Percentiles rank a stretch among this genome's conserved stretches.
Conservation (phyloP, 257 asterid genomes). For the Nemophila menziesii region DNA sequence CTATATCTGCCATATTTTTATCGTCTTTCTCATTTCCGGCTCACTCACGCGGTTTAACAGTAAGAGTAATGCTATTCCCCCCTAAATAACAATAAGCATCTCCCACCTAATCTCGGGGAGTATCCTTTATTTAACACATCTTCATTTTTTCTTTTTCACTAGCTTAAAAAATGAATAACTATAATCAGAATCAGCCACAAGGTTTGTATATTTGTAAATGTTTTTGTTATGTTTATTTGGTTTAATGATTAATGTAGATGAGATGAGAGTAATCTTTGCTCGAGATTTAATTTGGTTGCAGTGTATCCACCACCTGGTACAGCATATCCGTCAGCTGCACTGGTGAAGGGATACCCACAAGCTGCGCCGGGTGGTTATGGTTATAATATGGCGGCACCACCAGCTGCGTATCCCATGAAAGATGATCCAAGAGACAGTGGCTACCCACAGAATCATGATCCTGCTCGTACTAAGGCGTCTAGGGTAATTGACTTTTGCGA, state of each 20-base stretch:
- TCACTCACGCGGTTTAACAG: no score
- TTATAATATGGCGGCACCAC: slow-evolving; percentile 25
- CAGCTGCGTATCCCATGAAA: slow-evolving; percentile 26
- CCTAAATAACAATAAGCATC: no score
- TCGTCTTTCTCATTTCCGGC: no score
- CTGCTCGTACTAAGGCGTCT: slow-evolving; percentile 19
- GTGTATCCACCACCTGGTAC: slow-evolving; percentile 10
- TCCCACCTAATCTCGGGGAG: no score
- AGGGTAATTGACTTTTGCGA: slow-evolving; percentile 33
- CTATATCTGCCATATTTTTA: no score
- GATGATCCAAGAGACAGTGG: slow-evolving; percentile 8
- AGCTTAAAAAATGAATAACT: no score
- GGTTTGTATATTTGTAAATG: no score
- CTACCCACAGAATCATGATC: neutral
- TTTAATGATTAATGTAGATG: no score
- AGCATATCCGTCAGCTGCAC: slow-evolving; percentile 2
- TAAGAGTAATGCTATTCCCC: no score
- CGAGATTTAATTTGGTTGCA: neutral
- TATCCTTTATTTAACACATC: neutral
- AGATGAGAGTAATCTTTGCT: no score
- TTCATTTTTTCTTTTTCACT: no score
- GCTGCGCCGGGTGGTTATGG: neutral
- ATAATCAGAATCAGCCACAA: no score
- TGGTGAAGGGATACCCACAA: slow-evolving; percentile 4
- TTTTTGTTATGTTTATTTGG: neutral